Conservation (phyloP, 306 rosid species). For the Cicer chorassanicum region DNA sequence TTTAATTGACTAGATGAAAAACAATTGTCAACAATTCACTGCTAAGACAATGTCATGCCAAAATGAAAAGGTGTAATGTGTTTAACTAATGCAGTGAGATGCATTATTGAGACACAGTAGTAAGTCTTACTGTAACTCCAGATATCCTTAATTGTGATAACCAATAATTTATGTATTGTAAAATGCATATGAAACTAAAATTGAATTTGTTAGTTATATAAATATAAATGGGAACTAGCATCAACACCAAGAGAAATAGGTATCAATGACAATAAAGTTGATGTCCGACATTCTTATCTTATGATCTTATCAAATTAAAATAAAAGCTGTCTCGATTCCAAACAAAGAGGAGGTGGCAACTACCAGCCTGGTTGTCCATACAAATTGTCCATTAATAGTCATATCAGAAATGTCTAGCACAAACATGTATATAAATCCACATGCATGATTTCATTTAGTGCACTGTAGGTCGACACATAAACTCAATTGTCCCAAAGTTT, state of each 20-base stretch:
- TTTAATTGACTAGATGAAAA: neutral
- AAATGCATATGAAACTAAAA: conserved; percentile 4
- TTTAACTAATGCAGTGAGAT: conserved; percentile 7
- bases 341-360: conserved; percentile 18
- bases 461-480: neutral
- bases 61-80: neutral
- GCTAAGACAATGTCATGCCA: conserved; percentile 37
- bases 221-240: neutral
- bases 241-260: neutral
- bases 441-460: neutral
- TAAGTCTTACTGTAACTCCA: conserved; percentile 17
- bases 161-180: conserved; percentile 5
- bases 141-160: conserved; percentile 21
- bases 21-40: neutral
- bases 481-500: conserved; percentile 16
- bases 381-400: neutral
- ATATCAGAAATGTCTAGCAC: conserved; percentile 26
- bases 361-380: neutral
- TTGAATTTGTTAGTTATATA: neutral
- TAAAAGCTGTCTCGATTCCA: neutral
- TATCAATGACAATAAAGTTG: conserved; percentile 1
- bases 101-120: neutral
- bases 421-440: neutral
- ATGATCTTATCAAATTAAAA: neutral
- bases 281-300: conserved; percentile 12